Conservation (phyloP, 345 rosid species). For the Sisymbrium irio region DNA sequence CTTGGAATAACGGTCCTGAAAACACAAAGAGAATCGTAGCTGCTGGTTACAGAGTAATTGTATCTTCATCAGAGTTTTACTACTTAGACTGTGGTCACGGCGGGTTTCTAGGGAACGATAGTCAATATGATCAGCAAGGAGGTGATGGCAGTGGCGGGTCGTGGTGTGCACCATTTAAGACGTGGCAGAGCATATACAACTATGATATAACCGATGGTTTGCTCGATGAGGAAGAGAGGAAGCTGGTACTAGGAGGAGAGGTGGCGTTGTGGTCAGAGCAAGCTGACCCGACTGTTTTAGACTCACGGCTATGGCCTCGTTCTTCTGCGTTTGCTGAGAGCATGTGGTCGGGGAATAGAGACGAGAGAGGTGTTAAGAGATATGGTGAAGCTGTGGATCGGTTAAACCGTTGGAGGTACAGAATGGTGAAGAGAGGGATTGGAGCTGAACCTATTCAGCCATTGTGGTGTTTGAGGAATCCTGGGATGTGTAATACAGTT, state of each 20-base stretch:
- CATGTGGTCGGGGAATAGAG: constrained; percentile 81
- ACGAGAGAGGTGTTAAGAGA: constrained; percentile 62
- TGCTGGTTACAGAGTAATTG: constrained; percentile 74
- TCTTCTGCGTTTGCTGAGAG: constrained; percentile 79
- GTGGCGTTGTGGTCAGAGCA: constrained; percentile 97
- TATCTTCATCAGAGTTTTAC: constrained; percentile 79
- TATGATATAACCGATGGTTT: constrained; percentile 72
- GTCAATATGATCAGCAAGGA: constrained; percentile 51
- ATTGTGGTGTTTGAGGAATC: constrained; percentile 75
- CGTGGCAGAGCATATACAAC: constrained; percentile 86
- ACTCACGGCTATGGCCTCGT: constrained; percentile 77
- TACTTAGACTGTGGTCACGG: constrained; percentile 91
- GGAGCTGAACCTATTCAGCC: constrained; percentile 90
- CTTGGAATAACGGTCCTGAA: constrained; percentile 73
- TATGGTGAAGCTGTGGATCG: constrained; percentile 67
- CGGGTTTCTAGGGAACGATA: constrained; percentile 64
- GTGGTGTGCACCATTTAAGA: constrained; percentile 87
- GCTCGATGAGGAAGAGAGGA: constrained; percentile 53
- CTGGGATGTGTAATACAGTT: constrained; percentile 79
- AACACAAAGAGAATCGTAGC: constrained; percentile 64
- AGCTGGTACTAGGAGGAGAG: constrained; percentile 81
- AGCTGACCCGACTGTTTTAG: constrained; percentile 66
- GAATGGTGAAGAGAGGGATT: constrained; percentile 78
- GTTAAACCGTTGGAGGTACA: constrained; percentile 77
- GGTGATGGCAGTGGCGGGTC: constrained; percentile 47